Evolutionary conservation across 1,284 basidiomycete species (phyloP).

Genomic region (Moesziomyces aphidis): DNA sequence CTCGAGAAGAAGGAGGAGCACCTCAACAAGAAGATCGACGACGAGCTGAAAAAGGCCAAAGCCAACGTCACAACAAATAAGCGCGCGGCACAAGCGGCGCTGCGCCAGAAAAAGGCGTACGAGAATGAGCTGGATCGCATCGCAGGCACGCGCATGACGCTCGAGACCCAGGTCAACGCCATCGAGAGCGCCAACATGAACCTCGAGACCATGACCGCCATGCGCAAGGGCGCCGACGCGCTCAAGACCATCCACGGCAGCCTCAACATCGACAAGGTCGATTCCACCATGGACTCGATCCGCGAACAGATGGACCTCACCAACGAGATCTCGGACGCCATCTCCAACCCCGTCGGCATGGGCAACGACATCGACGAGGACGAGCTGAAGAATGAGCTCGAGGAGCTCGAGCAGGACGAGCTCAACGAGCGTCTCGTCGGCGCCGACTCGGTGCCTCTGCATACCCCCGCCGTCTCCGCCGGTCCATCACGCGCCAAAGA

Average conservation of each 20-base stretch:
- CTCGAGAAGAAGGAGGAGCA: conserved; percentile 99
- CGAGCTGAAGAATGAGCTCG: conserved; percentile 84
- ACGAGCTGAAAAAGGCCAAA: conserved; percentile 90
- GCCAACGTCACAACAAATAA: conserved; percentile 95
- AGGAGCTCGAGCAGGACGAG: conserved; percentile 90
- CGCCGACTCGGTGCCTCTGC: conserved; percentile 89
- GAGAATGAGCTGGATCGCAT: conserved; percentile 90
- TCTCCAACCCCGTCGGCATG: conserved; percentile 81
- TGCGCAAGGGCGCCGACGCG: conserved; percentile 95
- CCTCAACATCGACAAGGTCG: conserved; percentile 90
- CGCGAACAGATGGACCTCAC: conserved; percentile 93
- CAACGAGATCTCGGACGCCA: conserved; percentile 94
- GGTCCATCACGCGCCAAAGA: conserved; percentile 47
- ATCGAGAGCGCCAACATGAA: conserved; percentile 98
- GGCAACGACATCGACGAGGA: conserved; percentile 81
- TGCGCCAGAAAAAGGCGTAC: conserved; percentile 92
- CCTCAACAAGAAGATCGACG: conserved; percentile 95
- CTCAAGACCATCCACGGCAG: conserved; percentile 91
- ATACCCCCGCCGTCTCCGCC: conserved; percentile 72
- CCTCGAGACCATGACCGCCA: conserved; percentile 95
- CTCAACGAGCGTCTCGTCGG: conserved; percentile 87
- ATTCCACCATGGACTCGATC: conserved; percentile 88
- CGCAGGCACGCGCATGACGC: conserved; percentile 86
- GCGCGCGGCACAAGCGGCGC: conserved; percentile 76
- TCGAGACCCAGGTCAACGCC: conserved; percentile 96